Evolutionary conservation across 208 protist species (phyloP), one percentile per base, ranked within the genome.

Genomic region (Porcisia deanei): DNA sequence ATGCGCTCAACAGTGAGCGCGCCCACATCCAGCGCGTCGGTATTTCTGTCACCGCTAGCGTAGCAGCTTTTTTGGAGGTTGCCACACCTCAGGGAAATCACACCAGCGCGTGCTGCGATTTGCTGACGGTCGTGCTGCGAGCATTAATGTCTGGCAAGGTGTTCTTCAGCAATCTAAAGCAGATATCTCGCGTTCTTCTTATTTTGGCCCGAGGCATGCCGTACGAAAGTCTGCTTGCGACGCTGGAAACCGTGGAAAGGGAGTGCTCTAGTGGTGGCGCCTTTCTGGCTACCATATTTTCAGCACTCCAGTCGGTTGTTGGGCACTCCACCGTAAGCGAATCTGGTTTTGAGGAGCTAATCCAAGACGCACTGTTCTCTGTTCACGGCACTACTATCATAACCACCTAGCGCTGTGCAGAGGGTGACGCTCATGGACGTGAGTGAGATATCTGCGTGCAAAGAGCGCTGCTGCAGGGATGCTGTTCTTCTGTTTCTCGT

Each of bases 21-120:
- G 69, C 79, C 8, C 83, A 80, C 69, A 83, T 89, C 45, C 93
- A 95, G 67, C 91, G 89, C 41, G 77, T 83, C 45, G 93, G 93
- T 57, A 85, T 88, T 25, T 82, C 81, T 53, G 81, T 96, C 12
- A 78, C 85, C 12, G 73, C 82, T 1, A 80, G 55, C 47, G 87
- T 93, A 14, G 85, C 83, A 43, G 53, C 80, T 14, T 93, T 81
- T 65, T 55, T 92, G 58, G 77, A 83, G 69, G 63, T 58, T 34
- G 66, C 57, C 20, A 73, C 63, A 30, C 71, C 54, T 7, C 80
- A 41, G 43, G 53, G 34, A 20, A 76, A 54, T 58, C 59, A 76
- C 57, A 47, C 73, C 52, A 84, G 67, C 64, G 73, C 79, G 39
- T 87, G 72, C 47, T 45, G 58, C 3, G 66, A 83, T 10, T 57